Base-by-base conservation (phyloP, 1,284 basidiomycete genomes). In the Mycena citricolor region DNA sequence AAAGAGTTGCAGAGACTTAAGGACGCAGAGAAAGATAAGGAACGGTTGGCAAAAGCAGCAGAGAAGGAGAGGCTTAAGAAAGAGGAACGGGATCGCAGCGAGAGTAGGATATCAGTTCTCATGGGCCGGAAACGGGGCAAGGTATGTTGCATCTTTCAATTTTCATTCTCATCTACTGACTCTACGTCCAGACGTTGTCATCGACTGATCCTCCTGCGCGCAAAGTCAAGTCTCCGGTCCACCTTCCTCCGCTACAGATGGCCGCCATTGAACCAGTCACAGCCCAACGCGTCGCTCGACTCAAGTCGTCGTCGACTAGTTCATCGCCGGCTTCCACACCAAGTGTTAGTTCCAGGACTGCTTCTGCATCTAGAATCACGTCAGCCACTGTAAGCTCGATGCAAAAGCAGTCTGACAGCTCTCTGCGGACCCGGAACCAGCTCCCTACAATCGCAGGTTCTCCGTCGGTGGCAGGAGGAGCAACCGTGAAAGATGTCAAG, bases 91-190 rank as follows among this genome's bases (percentile, higher is more conserved):
- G 86, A 90, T 59, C 73, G 86, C 32, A 86, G 86, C 52, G 86
- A 91, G 64, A 89, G 89, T 61, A 76, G 88, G 59, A 90, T 91
- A 56, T 90, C 88, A 7, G 86, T 86, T 23, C 73, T 95, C 57
- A 91, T 93, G 73, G 88, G 90, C 23, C 74, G 94, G 57, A 93
- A 87, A 61, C 74, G 94, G 46, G 94, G 94, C 65, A 97, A 97
- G 81, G 94, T 94, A 60, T 61, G 56, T 37, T 26, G 32, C 19
- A 26, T 42, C 38, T 50, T 49, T 38, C 47, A 54, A 40, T 23
- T 46, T 42, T 38, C 48, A 31, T 44, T 44, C 21, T 37, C 4
- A 36, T 41, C 42, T 45, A 47, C 56, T 51, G 55, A 51, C 51
- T 31, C 35, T 44, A 44, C 33, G 44, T 39, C 48, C 49, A 94